Evolutionary conservation across 1,139 yeast genomes (phyloP).

Genomic region (Candida tunisiensis): DNA sequence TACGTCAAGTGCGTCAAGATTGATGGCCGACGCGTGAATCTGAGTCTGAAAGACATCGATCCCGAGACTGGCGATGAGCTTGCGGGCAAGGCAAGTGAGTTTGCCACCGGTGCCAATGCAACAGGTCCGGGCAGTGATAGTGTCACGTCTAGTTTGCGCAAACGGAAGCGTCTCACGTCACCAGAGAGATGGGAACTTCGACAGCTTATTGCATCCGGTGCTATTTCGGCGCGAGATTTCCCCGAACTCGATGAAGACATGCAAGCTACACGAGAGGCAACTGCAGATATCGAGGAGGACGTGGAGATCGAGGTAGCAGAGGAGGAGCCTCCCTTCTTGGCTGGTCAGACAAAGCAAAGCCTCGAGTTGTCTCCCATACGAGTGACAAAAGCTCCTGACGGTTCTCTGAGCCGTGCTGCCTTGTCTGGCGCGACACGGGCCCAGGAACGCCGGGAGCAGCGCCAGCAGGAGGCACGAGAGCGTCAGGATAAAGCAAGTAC

Average conservation of each 20-base stretch:
- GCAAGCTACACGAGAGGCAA: not conserved
- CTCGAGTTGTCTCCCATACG: constrained; percentile 35
- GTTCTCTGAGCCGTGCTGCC: constrained; percentile 65
- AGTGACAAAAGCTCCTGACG: constrained; percentile 57
- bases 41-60: constrained; percentile 63
- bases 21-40: constrained; percentile 31
- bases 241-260: constrained; percentile 47
- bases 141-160: too few species aligned
- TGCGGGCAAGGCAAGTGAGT: constrained; percentile 3
- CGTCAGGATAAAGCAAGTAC: constrained; percentile 7
- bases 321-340: constrained; percentile 55
- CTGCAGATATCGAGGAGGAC: constrained; percentile 25
- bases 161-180: constrained; percentile 46
- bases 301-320: constrained; percentile 60
- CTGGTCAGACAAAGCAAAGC: constrained; percentile 33
- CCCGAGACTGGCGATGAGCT: constrained; percentile 45
- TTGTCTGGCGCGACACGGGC: constrained; percentile 59
- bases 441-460: constrained; percentile 44
- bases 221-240: constrained; percentile 46
- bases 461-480: constrained; percentile 30
- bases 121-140: constrained; percentile 1
- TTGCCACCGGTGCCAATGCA: constrained; percentile 5
- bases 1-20: constrained; percentile 40
- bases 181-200: constrained; percentile 88
- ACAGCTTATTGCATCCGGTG: constrained; percentile 72